Evolutionary conservation across 108 stramenopile species (phyloP).

Genomic region (Nitzschia sp.): DNA sequence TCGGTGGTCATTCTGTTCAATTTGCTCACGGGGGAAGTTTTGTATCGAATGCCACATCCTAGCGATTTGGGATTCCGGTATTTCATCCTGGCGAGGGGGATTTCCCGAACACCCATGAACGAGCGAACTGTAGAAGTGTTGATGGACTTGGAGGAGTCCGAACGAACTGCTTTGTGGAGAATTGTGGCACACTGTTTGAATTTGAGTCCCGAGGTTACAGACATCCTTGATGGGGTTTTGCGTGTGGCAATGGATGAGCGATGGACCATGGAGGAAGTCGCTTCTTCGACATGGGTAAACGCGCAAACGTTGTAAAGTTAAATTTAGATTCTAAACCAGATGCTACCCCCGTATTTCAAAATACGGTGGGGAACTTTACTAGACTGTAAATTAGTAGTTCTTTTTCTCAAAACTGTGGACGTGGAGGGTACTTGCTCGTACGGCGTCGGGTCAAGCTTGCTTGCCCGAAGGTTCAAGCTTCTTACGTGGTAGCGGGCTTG

Average conservation of each 20-base stretch:
- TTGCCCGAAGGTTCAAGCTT: too few relatives aligned
- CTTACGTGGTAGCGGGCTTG: too few relatives aligned
- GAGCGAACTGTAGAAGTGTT: conserved; percentile 43
- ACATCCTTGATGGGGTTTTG: conserved; percentile 36
- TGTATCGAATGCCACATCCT: conserved; percentile 24
- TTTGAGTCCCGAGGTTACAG: conserved; percentile 24
- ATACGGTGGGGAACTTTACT: too few relatives aligned
- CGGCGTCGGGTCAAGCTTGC: too few relatives aligned
- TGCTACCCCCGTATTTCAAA: too few relatives aligned
- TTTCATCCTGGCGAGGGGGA: conserved; percentile 37
- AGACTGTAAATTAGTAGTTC: too few relatives aligned
- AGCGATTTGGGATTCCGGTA: conserved; percentile 40
- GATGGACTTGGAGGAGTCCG: conserved; percentile 23
- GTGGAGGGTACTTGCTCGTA: too few relatives aligned
- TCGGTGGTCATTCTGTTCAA: conserved; percentile 80
- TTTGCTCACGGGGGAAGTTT: conserved; percentile 60
- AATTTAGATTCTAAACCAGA: too few relatives aligned
- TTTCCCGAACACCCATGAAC: conserved; percentile 31
- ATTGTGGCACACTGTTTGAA: conserved; percentile 26
- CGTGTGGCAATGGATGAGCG: conserved; percentile 34
- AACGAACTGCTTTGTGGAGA: conserved; percentile 11
- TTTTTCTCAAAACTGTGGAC: too few relatives aligned
- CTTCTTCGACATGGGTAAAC: conserved; percentile 10
- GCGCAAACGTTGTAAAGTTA: too few relatives aligned
- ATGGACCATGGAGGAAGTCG: conserved; percentile 35